Conservation (phyloP, 2,329 filamentous ascomycete species). For the Colletotrichum spaethianum region DNA sequence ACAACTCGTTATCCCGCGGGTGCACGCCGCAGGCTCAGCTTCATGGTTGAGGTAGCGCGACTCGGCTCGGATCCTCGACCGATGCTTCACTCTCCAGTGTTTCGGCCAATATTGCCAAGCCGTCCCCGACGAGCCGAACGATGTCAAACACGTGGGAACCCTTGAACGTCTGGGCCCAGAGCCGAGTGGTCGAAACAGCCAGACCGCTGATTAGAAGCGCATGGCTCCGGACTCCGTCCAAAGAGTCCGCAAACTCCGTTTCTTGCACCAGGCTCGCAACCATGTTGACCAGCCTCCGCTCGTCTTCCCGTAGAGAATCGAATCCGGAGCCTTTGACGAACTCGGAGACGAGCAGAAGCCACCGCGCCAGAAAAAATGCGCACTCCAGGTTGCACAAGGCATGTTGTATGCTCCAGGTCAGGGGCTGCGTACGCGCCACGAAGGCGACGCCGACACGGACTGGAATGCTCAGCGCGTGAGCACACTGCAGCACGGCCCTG, state of each 20-base stretch:
- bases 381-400: slow-evolving; percentile 68
- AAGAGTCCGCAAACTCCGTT: slow-evolving; percentile 42
- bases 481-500: slow-evolving; percentile 66
- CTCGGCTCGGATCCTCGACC: neutral
- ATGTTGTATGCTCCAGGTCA: slow-evolving; percentile 70
- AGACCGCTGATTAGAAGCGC: neutral
- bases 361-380: slow-evolving; percentile 61
- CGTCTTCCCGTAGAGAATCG: slow-evolving; percentile 37
- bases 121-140: neutral
- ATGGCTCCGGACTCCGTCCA: slow-evolving; percentile 23
- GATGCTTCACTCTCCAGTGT: neutral
- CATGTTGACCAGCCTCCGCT: slow-evolving; percentile 44
- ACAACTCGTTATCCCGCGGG: neutral
- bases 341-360: slow-evolving; percentile 48
- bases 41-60: neutral
- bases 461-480: slow-evolving; percentile 67
- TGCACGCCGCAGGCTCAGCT: neutral
- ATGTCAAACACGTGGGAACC: neutral
- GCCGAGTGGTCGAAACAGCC: neutral
- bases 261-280: slow-evolving; percentile 45
- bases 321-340: slow-evolving; percentile 40
- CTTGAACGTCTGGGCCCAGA: neutral
- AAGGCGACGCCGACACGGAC: slow-evolving; percentile 67
- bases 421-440: slow-evolving; percentile 66
- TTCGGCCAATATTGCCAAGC: neutral